These are phyloP conservation scores for Lagenidium giganteum DNA, from an alignment of 352 stramenopile genomes.

Conservation along the genomic window DNA sequence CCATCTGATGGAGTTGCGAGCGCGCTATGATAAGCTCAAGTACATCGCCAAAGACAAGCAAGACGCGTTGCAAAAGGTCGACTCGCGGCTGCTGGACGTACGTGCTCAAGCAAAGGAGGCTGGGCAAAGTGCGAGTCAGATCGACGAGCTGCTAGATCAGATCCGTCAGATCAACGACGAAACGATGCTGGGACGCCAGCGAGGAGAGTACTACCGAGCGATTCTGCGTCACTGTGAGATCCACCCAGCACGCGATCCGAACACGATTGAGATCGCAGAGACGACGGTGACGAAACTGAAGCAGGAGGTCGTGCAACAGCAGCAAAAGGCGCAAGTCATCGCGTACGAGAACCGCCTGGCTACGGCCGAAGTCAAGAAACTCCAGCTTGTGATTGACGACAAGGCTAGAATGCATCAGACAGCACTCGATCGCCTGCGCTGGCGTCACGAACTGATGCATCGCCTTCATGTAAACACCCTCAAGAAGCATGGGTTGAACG, in stretches of 20 bases:
- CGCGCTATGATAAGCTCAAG: slow-evolving; percentile 71
- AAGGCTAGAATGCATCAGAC: slow-evolving; percentile 64
- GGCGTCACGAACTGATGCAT: slow-evolving; percentile 59
- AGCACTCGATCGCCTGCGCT: slow-evolving; percentile 54
- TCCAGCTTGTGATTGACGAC: slow-evolving; percentile 59
- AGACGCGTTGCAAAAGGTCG: slow-evolving; percentile 35
- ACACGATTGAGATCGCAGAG: slow-evolving; percentile 73
- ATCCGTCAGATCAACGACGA: slow-evolving; percentile 58
- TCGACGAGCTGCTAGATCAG: slow-evolving; percentile 62
- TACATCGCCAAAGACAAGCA: slow-evolving; percentile 55
- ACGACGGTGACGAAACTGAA: slow-evolving; percentile 50
- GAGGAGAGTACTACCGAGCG: slow-evolving; percentile 76
- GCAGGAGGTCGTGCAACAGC: slow-evolving; percentile 58
- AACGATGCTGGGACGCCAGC: slow-evolving; percentile 50
- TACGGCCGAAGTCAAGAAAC: slow-evolving; percentile 52
- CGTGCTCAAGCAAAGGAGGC: slow-evolving; percentile 33
- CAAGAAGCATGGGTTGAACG: background rate
- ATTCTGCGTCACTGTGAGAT: slow-evolving; percentile 79
- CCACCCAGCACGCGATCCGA: slow-evolving; percentile 65
- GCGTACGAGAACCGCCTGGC: slow-evolving; percentile 65
- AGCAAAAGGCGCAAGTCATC: slow-evolving; percentile 66
- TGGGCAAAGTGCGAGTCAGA: slow-evolving; percentile 40
- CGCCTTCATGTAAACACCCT: slow-evolving; percentile 22
- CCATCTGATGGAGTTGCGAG: slow-evolving; percentile 64
- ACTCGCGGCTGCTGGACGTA: slow-evolving; percentile 56